Evolutionary conservation across 2,329 filamentous ascomycete species (phyloP), one percentile per base, ranked within the genome.

Genomic region (Penicillium sp.): DNA sequence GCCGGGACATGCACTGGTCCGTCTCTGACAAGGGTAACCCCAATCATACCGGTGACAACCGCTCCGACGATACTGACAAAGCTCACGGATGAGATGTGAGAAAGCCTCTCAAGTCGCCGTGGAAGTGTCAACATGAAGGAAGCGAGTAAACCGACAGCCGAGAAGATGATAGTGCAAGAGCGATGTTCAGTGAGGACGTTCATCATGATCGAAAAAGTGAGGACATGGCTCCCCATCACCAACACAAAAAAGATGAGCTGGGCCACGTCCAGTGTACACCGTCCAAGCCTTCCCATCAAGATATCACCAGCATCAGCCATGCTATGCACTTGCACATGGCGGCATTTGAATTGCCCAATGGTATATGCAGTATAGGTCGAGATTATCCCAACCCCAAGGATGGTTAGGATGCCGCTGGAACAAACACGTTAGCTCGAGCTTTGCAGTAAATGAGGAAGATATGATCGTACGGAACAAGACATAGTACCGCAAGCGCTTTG

Each of bases 121-220:
- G 84, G 84, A 1, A 86, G 64, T 40, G 83, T 83, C 12, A 83
- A 74, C 14, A 82, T 36, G 64, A 84, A 81, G 56, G 82, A 85
- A 6, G 88, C 61, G 2, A 79, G 66, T 46, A 85, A 60, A 0
- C 83, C 84, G 4, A 84, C 72, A 17, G 83, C 72, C 6, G 78
- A 81, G 73, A 83, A 88, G 1, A 83, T 72, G 43, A 88, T 82
- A 7, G 82, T 84, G 70, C 85, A 88, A 1, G 79, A 77, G 0
- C 76, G 80, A 56, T 86, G 79, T 2, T 82, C 72, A 5, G 83
- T 84, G 43, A 89, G 74, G 56, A 80, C 82, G 60, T 84, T 84
- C 69, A 88, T 81, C 67, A 86, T 86, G 64, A 88, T 85, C 25
- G 81, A 81, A 58, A 87, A 88, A 0, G 85, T 87, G 55, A 89